A percentile compares a stretch with the other conserved stretches of the same genome.
Evolutionary conservation across 2,329 filamentous ascomycete species (phyloP).

Genomic region (Aspergillus ruber): DNA sequence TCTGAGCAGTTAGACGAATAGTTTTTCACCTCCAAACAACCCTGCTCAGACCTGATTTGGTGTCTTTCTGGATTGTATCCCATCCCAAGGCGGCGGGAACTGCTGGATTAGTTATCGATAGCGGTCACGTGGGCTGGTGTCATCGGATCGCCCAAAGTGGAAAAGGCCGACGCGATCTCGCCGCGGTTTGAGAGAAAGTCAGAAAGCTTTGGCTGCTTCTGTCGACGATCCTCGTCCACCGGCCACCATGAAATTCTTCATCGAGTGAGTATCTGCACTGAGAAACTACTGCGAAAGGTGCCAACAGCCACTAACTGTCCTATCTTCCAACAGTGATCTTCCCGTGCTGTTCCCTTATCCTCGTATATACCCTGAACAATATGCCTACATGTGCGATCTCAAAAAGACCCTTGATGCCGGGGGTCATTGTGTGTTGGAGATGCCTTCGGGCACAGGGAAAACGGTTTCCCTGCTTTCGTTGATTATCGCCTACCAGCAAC

Average conservation of each 20-base stretch:
- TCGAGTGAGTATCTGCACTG: constrained; percentile 50
- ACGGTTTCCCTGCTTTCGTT: constrained; percentile 91
- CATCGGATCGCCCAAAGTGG: constrained; percentile 25
- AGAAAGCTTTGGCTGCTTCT: constrained; percentile 6
- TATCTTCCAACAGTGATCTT: constrained; percentile 47
- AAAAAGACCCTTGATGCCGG: constrained; percentile 86
- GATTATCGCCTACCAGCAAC: constrained; percentile 93
- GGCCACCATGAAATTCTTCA: constrained; percentile 68
- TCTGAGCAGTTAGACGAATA: neutral
- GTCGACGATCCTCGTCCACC: constrained; percentile 13
- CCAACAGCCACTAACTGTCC: neutral
- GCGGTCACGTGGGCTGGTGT: constrained; percentile 28
- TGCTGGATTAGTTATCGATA: constrained; percentile 12
- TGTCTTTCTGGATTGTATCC: neutral
- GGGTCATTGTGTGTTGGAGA: constrained; percentile 94
- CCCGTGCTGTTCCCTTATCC: constrained; percentile 69
- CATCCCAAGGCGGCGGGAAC: constrained; percentile 1
- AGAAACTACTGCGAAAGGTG: neutral
- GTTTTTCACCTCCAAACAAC: neutral
- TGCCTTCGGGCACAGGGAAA: constrained; percentile 98
- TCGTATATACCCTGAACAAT: constrained; percentile 67
- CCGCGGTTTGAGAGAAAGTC: constrained; percentile 4
- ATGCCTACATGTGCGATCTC: constrained; percentile 78
- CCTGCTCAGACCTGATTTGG: neutral
- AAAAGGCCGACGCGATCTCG: constrained; percentile 20